These are phyloP conservation scores for Leccinum broughii DNA, from an alignment of 768 basidiomycete species.

Conservation along the genomic window DNA sequence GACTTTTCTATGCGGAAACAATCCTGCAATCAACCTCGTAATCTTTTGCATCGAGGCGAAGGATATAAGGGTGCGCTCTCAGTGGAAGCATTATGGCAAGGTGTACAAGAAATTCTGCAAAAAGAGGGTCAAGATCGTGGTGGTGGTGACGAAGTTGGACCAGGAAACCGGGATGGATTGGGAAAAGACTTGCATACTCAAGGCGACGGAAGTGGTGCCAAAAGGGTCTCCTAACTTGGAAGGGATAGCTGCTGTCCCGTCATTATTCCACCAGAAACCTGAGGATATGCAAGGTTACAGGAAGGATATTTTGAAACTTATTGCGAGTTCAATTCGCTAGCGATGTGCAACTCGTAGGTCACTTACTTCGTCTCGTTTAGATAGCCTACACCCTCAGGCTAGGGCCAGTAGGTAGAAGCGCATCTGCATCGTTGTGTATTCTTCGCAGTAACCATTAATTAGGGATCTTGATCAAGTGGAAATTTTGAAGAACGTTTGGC, in stretches of 20 bases:
- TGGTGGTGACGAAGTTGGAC: conserved; percentile 18
- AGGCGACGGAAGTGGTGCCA: neutral
- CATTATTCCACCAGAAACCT: too few species aligned
- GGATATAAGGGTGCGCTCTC: conserved; percentile 6
- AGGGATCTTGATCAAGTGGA: too few species aligned
- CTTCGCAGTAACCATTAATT: neutral
- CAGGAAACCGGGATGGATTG: neutral
- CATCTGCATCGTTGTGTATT: neutral
- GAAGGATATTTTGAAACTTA: neutral
- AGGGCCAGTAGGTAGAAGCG: neutral
- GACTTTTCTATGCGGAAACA: conserved; percentile 11
- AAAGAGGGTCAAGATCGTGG: conserved; percentile 10
- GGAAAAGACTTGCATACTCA: neutral
- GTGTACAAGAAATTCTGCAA: conserved; percentile 16
- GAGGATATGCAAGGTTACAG: conserved; percentile 5
- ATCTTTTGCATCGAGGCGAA: conserved; percentile 14
- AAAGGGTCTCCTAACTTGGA: conserved; percentile 4
- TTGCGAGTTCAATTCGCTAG: conserved; percentile 9
- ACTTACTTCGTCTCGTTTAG: neutral
- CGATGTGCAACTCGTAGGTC: neutral
- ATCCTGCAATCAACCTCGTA: conserved; percentile 11
- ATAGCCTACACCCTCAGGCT: neutral
- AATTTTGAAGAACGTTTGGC: too few species aligned
- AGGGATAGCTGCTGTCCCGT: conserved; percentile 10
- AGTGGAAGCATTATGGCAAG: conserved; percentile 15